These are phyloP conservation scores for Modicella reniformis DNA, from an alignment of 371 early-diverging fungal species.

Conservation along the genomic window DNA sequence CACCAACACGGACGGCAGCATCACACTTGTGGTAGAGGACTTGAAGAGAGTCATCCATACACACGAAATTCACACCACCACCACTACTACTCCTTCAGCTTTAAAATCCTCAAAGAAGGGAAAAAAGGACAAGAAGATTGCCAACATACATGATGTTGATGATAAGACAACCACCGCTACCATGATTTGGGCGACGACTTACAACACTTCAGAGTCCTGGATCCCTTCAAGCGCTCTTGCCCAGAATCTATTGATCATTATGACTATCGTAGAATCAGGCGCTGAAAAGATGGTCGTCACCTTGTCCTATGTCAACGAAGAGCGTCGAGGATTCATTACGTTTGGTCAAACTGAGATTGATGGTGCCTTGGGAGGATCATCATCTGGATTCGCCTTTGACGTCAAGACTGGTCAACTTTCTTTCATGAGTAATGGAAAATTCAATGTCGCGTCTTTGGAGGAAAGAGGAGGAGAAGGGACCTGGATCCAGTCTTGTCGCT, in stretches of 20 bases:
- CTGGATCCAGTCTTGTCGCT: too few relatives aligned
- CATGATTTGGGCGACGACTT: constrained; percentile 62
- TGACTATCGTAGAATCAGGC: constrained; percentile 54
- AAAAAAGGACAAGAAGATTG: constrained; percentile 34
- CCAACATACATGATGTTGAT: too few relatives aligned
- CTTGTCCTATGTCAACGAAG: constrained; percentile 63
- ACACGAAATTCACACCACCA: constrained; percentile 23
- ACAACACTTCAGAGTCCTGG: constrained; percentile 57
- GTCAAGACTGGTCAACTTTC: constrained; percentile 60
- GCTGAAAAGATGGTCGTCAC: constrained; percentile 38
- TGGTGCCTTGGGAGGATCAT: constrained; percentile 24
- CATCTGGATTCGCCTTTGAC: constrained; percentile 62
- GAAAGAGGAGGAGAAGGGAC: too few relatives aligned
- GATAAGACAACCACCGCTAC: constrained; percentile 1
- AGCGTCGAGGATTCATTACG: constrained; percentile 57
- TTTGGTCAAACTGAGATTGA: constrained; percentile 37
- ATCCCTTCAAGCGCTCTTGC: constrained; percentile 65
- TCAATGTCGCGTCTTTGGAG: too few relatives aligned
- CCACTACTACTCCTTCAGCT: constrained; percentile 36
- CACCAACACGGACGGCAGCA: constrained; percentile 62
- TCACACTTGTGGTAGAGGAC: constrained; percentile 63
- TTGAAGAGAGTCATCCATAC: constrained; percentile 58
- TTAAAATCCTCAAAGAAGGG: constrained; percentile 33
- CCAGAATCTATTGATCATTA: constrained; percentile 56
- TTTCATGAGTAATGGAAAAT: constrained; percentile 59